Percentiles rank a stretch among this genome's conserved stretches.
These are phyloP conservation scores for Fusarium humuli DNA, from an alignment of 2,329 filamentous ascomycete species.

Conservation along the genomic window DNA sequence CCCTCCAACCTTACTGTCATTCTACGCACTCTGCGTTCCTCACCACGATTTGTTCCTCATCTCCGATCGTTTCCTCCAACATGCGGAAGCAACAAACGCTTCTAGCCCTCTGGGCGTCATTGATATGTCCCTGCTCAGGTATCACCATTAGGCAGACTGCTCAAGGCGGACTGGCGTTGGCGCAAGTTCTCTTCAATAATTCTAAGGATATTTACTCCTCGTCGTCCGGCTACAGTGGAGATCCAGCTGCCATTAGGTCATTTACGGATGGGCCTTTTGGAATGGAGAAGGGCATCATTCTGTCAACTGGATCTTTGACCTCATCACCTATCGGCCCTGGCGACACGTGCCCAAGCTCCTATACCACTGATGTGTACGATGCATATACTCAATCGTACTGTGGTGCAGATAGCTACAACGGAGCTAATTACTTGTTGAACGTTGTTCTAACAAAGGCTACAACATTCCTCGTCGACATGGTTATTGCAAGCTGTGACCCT, in stretches of 20 bases:
- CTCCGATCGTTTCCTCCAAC: too few relatives aligned
- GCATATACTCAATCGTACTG: background rate
- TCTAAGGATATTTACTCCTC: background rate
- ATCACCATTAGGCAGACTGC: background rate
- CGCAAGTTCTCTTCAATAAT: background rate
- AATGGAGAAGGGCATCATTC: background rate
- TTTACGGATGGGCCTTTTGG: conserved; percentile 1
- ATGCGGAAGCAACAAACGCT: background rate
- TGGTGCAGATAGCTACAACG: background rate
- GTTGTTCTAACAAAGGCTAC: background rate
- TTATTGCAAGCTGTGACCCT: background rate
- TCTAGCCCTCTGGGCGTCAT: background rate
- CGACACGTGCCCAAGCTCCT: background rate
- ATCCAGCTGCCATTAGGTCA: background rate
- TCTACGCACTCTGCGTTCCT: background rate
- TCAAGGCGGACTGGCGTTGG: background rate
- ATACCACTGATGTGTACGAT: background rate
- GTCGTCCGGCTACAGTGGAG: background rate
- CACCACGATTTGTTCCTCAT: too few relatives aligned
- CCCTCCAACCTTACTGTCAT: fast-evolving
- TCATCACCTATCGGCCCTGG: background rate
- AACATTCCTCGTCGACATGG: background rate
- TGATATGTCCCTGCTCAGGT: background rate
- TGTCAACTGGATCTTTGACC: background rate
- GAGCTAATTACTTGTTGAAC: background rate